phyloP scores from a whole-genome alignment of 2,329 filamentous ascomycete genomes.

The Colletotrichum lini region DNA sequence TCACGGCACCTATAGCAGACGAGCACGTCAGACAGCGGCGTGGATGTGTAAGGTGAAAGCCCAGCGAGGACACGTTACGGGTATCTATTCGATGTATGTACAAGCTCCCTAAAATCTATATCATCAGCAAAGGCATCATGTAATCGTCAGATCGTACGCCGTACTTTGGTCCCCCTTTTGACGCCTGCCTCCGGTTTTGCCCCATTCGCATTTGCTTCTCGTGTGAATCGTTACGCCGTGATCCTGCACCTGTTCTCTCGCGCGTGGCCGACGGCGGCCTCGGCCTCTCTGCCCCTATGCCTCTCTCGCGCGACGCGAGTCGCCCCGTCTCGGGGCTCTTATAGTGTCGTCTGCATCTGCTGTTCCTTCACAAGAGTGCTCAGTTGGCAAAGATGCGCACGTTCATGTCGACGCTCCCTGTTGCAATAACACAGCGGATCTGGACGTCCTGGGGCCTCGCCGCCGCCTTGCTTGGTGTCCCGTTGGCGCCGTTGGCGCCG shows the following conservation, averaged over 20 bases:
- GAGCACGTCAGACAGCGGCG: background rate
- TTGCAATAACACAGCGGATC: constrained; percentile 89
- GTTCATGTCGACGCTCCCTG: constrained; percentile 86
- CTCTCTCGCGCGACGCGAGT: background rate
- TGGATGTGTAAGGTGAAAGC: constrained; percentile 13
- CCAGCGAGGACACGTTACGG: constrained; percentile 37
- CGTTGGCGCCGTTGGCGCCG: constrained; percentile 59
- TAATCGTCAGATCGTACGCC: constrained; percentile 36
- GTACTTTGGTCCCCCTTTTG: constrained; percentile 36
- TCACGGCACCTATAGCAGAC: background rate
- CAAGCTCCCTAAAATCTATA: constrained; percentile 41
- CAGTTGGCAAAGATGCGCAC: constrained; percentile 82
- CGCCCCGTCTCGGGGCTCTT: constrained; percentile 7
- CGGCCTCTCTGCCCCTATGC: background rate
- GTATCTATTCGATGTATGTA: constrained; percentile 44
- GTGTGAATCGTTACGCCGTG: constrained; percentile 40
- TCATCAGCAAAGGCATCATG: constrained; percentile 40
- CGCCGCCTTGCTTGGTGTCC: constrained; percentile 64
- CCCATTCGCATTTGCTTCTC: constrained; percentile 29
- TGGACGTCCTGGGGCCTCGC: constrained; percentile 65
- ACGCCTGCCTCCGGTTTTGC: constrained; percentile 38
- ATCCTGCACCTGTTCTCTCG: constrained; percentile 22
- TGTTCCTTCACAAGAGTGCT: background rate
- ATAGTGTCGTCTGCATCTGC: background rate
- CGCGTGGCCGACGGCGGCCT: background rate